Evolutionary conservation across 2,329 filamentous ascomycete species (phyloP).

Genomic region (Curvularia hawaiiensis): DNA sequence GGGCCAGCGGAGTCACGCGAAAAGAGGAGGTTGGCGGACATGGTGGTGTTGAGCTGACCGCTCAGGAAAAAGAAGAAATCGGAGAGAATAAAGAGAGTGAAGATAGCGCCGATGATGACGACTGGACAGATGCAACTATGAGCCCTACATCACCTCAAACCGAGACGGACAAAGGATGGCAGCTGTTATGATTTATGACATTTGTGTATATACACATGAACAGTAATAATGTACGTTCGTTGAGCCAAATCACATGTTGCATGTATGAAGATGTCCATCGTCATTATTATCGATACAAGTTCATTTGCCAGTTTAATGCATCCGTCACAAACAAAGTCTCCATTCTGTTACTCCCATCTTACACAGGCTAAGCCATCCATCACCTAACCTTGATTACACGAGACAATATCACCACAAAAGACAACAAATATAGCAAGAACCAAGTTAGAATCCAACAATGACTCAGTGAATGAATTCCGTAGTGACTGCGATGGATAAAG

Average conservation of each 20-base stretch:
- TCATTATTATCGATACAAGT: background rate
- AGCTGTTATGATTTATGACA: conserved; percentile 9
- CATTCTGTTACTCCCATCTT: background rate
- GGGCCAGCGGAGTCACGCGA: background rate
- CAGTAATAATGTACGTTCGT: background rate
- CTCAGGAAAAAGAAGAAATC: background rate
- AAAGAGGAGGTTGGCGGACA: background rate
- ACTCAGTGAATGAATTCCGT: background rate
- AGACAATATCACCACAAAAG: background rate
- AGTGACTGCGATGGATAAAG: background rate
- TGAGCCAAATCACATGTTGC: background rate
- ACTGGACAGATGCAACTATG: conserved; percentile 16
- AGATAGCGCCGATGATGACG: conserved; percentile 6
- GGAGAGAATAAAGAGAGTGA: background rate
- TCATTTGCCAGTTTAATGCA: background rate
- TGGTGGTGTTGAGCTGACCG: background rate
- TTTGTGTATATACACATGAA: background rate
- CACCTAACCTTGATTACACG: background rate
- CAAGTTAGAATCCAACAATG: background rate
- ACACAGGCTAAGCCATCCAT: background rate
- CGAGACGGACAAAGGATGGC: conserved; percentile 13
- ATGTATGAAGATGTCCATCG: background rate
- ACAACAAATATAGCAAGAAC: background rate
- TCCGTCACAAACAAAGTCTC: background rate
- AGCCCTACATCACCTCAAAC: conserved; percentile 8